phyloP scores from a whole-genome alignment of 306 rosid species.

The Cicer judaicum region DNA sequence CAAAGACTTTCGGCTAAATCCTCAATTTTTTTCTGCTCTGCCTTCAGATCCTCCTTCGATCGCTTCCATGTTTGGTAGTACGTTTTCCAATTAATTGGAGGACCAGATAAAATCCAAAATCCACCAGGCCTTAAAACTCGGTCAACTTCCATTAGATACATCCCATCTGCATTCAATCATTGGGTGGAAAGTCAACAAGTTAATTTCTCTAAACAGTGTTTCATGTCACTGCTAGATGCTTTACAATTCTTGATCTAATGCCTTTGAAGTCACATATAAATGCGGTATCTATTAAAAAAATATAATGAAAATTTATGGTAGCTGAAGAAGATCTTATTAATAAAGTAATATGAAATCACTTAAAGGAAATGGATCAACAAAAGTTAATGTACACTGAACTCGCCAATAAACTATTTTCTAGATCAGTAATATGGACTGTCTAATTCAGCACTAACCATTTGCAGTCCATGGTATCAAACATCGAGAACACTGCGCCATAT shows the following conservation, averaged over 20 bases:
- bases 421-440: conserved; percentile 31
- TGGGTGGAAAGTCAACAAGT: conserved; percentile 24
- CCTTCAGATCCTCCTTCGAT: conserved; percentile 79
- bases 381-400: conserved; percentile 3
- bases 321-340: conserved; percentile 10
- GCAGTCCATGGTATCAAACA: conserved; percentile 92
- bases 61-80: conserved; percentile 89
- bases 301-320: conserved; percentile 22
- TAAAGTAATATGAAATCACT: conserved; percentile 10
- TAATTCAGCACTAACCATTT: conserved; percentile 66
- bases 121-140: conserved; percentile 98
- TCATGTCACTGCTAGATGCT: conserved; percentile 1
- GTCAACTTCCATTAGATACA: conserved; percentile 93
- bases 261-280: conserved; percentile 17
- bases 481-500: conserved; percentile 98
- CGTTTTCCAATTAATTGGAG: conserved; percentile 98
- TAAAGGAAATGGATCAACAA: conserved; percentile 15
- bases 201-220: conserved; percentile 19
- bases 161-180: conserved; percentile 70
- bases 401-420: neutral
- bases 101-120: conserved; percentile 94
- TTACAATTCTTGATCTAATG: conserved; percentile 24
- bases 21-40: conserved; percentile 85
- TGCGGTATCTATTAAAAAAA: conserved; percentile 17
- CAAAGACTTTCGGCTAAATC: conserved; percentile 85